Base-by-base conservation (phyloP, 2,329 filamentous ascomycete genomes). In the Clonostachys chloroleuca region DNA sequence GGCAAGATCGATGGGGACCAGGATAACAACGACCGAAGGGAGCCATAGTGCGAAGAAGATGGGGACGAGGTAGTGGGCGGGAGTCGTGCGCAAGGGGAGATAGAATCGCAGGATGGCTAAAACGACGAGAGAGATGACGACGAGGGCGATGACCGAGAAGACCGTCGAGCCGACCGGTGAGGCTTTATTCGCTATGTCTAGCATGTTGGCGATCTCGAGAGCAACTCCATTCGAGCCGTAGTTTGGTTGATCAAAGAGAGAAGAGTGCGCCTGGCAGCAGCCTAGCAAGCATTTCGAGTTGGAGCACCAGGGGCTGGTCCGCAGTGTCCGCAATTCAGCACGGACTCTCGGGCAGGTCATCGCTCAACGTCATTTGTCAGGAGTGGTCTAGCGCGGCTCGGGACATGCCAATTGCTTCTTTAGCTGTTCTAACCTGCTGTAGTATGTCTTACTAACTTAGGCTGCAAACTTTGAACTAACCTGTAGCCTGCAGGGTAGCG, bases 41-140 rank as follows among this genome's bases (percentile, higher is more conserved):
- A 99, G 81, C 61, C 89, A 92, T 56, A 99, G 79, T n/a, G 92
- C 90, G 55, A 99, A 87, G 72, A 99, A 99, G 52, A 99, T 90
- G 35, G 94, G 92, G 2, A 96, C 79, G 44, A 91, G 78, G 44
- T 97, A 84, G 67, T 95, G 96, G 50, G 86, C 89, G 1, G 94
- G 92, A 1, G 94, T 97, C 7, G 86, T 84, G 56, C 94, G 90
- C 34, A 99, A 77, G 4, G 92, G 92, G 10, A 99, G 81, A 68
- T 92, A 99, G 72, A 90, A 84, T 59, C 94, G 87, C 49, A 96
- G 76, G 52, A 97, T 84, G 18, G 96, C 75, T 40, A 99, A 79
- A 50, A 94, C 90, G 51, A 87, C 72, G 51, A 86, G 64, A 54
- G 86, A 90, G 56, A 96, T 88, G 54, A 81, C 64, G 55, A 92